phyloP scores from a whole-genome alignment of 139 green algal genomes.

The Micractinium sp. region DNA sequence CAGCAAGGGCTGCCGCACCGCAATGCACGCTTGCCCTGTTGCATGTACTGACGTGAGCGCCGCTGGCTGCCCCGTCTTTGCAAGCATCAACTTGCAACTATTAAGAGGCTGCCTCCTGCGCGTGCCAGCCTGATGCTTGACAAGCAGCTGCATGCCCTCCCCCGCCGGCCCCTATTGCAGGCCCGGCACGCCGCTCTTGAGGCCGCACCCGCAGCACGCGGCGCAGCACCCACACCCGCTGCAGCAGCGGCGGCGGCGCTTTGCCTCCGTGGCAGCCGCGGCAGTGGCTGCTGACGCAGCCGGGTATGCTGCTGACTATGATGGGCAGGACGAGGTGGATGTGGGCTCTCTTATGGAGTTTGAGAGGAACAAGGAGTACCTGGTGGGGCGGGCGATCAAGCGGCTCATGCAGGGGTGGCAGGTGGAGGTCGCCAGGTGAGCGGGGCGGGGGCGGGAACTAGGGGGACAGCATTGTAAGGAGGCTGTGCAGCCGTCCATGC shows the following conservation, averaged over 20 bases:
- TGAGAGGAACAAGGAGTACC: not conserved
- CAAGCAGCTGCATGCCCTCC: not conserved
- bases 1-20: too few species aligned
- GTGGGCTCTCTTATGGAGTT: slow-evolving; percentile 32
- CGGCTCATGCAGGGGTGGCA: slow-evolving; percentile 7
- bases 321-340: not conserved
- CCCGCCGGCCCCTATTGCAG: not conserved
- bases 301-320: not conserved
- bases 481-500: not conserved
- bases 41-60: not conserved
- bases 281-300: not conserved
- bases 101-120: not conserved
- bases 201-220: not conserved
- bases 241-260: not conserved
- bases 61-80: too few species aligned
- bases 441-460: not conserved
- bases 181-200: not conserved
- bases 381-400: slow-evolving; percentile 24
- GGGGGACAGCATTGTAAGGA: not conserved
- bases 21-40: too few species aligned
- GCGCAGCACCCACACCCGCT: not conserved
- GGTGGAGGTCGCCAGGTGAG: slow-evolving; percentile 14
- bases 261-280: not conserved
- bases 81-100: too few species aligned
- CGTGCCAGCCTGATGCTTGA: not conserved